A percentile compares a stretch with the other conserved stretches of the same genome.
phyloP scores from a whole-genome alignment of 1,284 basidiomycete species.

The Tetrapyrgos nigripes region DNA sequence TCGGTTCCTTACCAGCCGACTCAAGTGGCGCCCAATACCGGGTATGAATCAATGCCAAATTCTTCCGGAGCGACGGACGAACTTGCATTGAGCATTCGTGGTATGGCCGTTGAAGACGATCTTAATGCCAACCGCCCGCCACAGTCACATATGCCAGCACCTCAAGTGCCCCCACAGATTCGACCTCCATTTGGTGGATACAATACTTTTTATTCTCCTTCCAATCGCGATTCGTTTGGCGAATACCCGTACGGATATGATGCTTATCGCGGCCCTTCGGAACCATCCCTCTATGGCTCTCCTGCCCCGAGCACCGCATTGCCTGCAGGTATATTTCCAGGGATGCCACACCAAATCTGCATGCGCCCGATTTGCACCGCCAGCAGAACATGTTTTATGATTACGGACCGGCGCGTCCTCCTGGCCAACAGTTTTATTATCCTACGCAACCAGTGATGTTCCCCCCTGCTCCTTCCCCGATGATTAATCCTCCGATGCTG shows the following conservation, averaged over 20 bases:
- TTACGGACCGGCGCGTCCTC: slow-evolving; percentile 54
- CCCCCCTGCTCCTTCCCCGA: slow-evolving; percentile 56
- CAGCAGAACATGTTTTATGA: slow-evolving; percentile 68
- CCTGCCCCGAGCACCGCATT: slow-evolving; percentile 48
- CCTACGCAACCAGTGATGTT: slow-evolving; percentile 62
- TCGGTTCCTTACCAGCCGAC: slow-evolving; percentile 6
- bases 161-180: slow-evolving; percentile 34
- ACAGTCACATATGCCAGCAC: too few species aligned
- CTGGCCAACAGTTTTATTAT: slow-evolving; percentile 67
- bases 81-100: slow-evolving; percentile 61
- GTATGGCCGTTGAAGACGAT: slow-evolving; percentile 75
- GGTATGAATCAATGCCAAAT: slow-evolving; percentile 51
- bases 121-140: slow-evolving; percentile 41
- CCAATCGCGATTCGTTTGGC: slow-evolving; percentile 50
- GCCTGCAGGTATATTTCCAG: slow-evolving; percentile 55
- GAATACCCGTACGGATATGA: slow-evolving; percentile 59
- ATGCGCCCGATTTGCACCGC: slow-evolving; percentile 53
- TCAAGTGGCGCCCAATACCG: slow-evolving; percentile 33
- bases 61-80: slow-evolving; percentile 56
- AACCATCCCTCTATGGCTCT: slow-evolving; percentile 56
- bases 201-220: slow-evolving; percentile 59
- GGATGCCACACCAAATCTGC: slow-evolving; percentile 46
- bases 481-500: slow-evolving; percentile 52
- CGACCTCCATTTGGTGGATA: slow-evolving; percentile 57
- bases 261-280: slow-evolving; percentile 40